Conservation (phyloP, 805 yeast genomes). For the Kuraishia borneana region DNA sequence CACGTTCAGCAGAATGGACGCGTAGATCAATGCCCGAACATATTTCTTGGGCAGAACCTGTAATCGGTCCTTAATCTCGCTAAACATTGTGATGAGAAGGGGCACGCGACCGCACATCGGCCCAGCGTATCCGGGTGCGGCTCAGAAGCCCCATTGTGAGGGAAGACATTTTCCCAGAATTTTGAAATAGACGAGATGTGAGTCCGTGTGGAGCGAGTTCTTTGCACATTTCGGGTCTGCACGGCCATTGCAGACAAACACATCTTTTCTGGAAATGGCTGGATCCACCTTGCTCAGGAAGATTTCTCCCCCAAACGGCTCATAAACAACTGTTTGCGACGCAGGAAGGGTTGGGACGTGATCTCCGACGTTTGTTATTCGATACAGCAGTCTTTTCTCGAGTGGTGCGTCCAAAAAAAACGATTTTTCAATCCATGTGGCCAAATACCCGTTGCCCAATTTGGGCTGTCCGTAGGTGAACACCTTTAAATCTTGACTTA, state of each 20-base stretch:
- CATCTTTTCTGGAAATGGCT: constrained; percentile 3
- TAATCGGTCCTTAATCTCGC: no score
- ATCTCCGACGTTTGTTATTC: constrained; percentile 19
- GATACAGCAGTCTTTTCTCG: constrained; percentile 8
- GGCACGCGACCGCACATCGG: no score
- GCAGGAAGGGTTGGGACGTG: constrained; percentile 12
- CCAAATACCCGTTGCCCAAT: constrained; percentile 26
- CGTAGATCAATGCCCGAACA: no score
- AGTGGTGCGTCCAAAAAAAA: constrained; percentile 1
- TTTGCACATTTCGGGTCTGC: constrained; percentile 6
- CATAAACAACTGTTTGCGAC: constrained; percentile 6
- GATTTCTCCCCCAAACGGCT: constrained; percentile 12
- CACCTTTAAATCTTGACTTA: constrained; percentile 16
- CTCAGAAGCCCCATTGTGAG: no score
- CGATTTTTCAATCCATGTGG: constrained; percentile 20
- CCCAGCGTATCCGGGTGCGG: no score
- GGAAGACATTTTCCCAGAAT: constrained; percentile 7
- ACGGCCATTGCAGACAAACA: constrained; percentile 5
- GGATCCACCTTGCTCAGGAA: constrained; percentile 9
- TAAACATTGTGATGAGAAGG: no score
- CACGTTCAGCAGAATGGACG: no score
- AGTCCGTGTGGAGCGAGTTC: constrained; percentile 4
- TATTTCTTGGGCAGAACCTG: no score
- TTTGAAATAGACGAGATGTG: constrained; percentile 8
- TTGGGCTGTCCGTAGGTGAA: constrained; percentile 35